Evolutionary conservation across 169 alveolate species (phyloP).

Genomic region (Nephromyces sp.): DNA sequence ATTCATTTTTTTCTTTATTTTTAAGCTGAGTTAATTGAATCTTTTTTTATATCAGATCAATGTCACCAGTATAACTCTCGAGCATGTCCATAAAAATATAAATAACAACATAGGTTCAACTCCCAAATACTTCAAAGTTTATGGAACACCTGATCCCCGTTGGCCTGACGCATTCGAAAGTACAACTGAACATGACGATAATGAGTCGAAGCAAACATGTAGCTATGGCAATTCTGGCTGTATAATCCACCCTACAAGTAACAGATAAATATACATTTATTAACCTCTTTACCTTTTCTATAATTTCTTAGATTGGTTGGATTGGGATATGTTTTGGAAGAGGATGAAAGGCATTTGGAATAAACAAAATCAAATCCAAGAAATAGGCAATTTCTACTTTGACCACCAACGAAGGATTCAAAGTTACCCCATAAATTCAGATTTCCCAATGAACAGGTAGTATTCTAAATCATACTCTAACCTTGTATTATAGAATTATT

Average conservation of each 20-base stretch:
- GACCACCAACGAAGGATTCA: background rate
- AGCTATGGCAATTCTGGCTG: too few relatives aligned
- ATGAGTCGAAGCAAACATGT: too few relatives aligned
- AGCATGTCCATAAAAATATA: background rate
- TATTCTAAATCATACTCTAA: too few relatives aligned
- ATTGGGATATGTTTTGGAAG: too few relatives aligned
- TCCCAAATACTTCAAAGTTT: background rate
- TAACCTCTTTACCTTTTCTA: too few relatives aligned
- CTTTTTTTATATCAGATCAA: background rate
- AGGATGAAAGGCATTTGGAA: background rate
- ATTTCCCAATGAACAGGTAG: too few relatives aligned
- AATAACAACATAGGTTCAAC: background rate
- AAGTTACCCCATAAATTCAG: background rate
- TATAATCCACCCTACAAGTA: too few relatives aligned
- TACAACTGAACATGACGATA: too few relatives aligned
- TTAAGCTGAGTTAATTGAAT: background rate
- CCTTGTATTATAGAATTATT: too few relatives aligned
- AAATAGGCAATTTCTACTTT: background rate
- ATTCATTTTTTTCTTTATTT: background rate
- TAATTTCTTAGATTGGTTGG: too few relatives aligned
- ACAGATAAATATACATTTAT: too few relatives aligned
- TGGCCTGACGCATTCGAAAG: background rate
- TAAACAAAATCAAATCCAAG: background rate
- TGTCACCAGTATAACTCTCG: background rate
- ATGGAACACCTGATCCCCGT: background rate